These are phyloP conservation scores for Parasitella parasitica DNA, from an alignment of 371 early-diverging fungal species.

Conservation along the genomic window DNA sequence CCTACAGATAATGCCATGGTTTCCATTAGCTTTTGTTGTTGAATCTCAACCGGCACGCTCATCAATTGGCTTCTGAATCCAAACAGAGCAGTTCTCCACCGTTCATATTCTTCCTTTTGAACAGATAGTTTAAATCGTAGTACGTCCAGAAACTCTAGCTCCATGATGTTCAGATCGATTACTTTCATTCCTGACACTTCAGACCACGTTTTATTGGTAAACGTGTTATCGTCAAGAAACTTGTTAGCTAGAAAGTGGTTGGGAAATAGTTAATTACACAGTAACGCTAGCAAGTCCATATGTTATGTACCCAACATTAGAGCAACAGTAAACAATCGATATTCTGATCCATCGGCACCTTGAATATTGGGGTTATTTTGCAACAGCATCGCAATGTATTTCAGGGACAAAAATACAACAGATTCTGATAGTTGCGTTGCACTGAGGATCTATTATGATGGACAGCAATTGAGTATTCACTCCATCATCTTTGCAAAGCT, in stretches of 20 bases:
- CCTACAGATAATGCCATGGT: slow-evolving; percentile 12
- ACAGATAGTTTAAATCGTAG: slow-evolving; percentile 57
- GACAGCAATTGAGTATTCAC: background rate
- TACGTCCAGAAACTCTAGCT: slow-evolving; percentile 64
- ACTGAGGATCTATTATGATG: slow-evolving; percentile 42
- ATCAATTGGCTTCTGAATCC: slow-evolving; percentile 27
- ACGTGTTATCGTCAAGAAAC: slow-evolving; percentile 68
- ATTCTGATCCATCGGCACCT: slow-evolving; percentile 74
- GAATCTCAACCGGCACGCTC: slow-evolving; percentile 16
- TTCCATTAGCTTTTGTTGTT: slow-evolving; percentile 26
- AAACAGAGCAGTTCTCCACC: slow-evolving; percentile 39
- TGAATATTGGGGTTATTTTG: slow-evolving; percentile 60
- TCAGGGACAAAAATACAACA: slow-evolving; percentile 56
- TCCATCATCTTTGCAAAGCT: background rate
- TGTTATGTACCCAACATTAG: slow-evolving; percentile 61
- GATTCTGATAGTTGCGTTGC: slow-evolving; percentile 68
- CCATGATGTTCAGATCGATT: slow-evolving; percentile 65
- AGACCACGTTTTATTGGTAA: slow-evolving; percentile 71
- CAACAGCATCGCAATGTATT: slow-evolving; percentile 61
- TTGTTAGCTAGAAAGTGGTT: slow-evolving; percentile 52
- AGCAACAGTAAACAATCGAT: slow-evolving; percentile 77
- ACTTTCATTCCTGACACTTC: slow-evolving; percentile 65
- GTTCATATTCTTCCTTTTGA: slow-evolving; percentile 54
- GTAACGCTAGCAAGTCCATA: no score
- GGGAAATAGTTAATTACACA: background rate